Percentiles rank a stretch among this genome's conserved stretches.
phyloP scores from a whole-genome alignment of 1,284 basidiomycete species.

The Macrocystidia cucumis region DNA sequence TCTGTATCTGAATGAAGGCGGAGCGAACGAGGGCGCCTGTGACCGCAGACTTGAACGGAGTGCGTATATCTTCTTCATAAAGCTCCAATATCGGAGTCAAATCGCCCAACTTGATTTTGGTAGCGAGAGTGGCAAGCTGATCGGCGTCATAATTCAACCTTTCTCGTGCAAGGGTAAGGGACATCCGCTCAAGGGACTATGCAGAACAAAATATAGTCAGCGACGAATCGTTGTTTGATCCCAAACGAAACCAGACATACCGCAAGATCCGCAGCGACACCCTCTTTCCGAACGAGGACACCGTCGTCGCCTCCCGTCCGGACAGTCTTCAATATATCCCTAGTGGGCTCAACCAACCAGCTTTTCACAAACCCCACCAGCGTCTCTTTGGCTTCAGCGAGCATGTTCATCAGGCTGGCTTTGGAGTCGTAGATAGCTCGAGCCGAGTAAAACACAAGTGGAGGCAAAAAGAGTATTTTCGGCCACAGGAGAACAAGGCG shows the following conservation, averaged over 20 bases:
- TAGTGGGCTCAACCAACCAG: constrained; percentile 88
- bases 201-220: constrained; percentile 1
- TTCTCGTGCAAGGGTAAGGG: constrained; percentile 78
- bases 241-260: no score
- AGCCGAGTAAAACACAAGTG: constrained; percentile 42
- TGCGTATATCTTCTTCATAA: constrained; percentile 90
- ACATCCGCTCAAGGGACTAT: constrained; percentile 91
- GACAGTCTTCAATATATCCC: constrained; percentile 79
- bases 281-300: constrained; percentile 71
- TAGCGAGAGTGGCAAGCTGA: constrained; percentile 59
- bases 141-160: constrained; percentile 56
- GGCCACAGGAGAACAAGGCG: constrained; percentile 60
- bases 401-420: constrained; percentile 44
- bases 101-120: constrained; percentile 74
- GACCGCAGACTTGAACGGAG: constrained; percentile 77
- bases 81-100: constrained; percentile 83
- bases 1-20: constrained; percentile 91
- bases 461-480: constrained; percentile 56
- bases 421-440: constrained; percentile 43
- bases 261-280: constrained; percentile 72
- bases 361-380: constrained; percentile 69
- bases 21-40: constrained; percentile 81
- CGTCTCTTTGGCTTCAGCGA: constrained; percentile 64
- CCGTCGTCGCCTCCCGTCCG: constrained; percentile 68
- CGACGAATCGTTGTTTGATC: no score